Evolutionary conservation across 2,329 filamentous ascomycete species (phyloP), one percentile per base, ranked within the genome.

Genomic region (Grosmannia serpens): DNA sequence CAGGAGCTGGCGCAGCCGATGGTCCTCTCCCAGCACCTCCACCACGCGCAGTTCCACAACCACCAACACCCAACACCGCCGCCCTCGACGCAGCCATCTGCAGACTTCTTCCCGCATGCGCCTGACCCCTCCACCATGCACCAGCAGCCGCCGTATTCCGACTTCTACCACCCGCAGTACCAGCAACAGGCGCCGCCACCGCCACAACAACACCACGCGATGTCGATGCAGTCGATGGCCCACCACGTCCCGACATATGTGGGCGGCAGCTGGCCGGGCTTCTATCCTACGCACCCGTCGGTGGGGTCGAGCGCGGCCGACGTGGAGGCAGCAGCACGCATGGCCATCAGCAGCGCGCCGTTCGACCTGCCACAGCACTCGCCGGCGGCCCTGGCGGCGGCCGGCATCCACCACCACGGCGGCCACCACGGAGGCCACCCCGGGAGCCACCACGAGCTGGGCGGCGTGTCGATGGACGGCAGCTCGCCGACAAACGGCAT

Each of bases 91-190:
- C 61, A 61, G 46, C 41, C 55, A 22, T 22, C 59, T 24, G 35
- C 53, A 3, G 44, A 53, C 15, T 61, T 53, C 41, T 54, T 62
- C n/a, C 58, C 61, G 24, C 59, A 51, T 3, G 60, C 58, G 6
- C 44, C 46, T 11, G 49, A 53, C n/a, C 53, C 53, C 9, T 11
- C 9, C 24, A n/a, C 20, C 20, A 41, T 62, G 2, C 49, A 58
- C 31, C 59, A 38, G 35, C 61, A 22, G 41, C 44, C 58, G 41
- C 44, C 58, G 7, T 61, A 60, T 11, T 10, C 56, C 46, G 58
- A 62, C 5, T 61, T 61, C 26, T 60, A 60, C 55, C 56, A 59
- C n/a, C 26, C 55, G n/a, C 59, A 62, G 24, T 46, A 55, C 24
- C 33, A 51, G 33, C 51, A 44, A 2, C 58, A 47, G 20, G 51